phyloP scores from a whole-genome alignment of 2,329 filamentous ascomycete species.

The Coniochaeta sp. region DNA sequence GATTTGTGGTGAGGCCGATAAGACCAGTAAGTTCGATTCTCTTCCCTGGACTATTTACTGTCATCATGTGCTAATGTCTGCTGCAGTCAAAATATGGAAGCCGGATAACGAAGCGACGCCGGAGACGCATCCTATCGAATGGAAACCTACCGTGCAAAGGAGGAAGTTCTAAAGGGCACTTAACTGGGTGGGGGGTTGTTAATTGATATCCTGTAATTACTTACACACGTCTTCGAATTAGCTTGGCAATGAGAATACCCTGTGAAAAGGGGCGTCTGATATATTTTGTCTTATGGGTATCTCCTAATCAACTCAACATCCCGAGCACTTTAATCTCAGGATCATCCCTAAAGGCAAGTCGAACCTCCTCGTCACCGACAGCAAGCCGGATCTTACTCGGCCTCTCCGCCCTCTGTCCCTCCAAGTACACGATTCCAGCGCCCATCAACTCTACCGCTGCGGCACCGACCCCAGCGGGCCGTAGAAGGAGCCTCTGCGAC shows the following conservation, averaged over 20 bases:
- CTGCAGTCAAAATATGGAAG: constrained; percentile 85
- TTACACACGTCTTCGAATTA: background rate
- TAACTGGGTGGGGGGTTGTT: background rate
- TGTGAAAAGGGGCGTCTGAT: background rate
- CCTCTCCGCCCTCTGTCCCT: constrained; percentile 72
- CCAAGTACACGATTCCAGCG: constrained; percentile 79
- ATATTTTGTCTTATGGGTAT: background rate
- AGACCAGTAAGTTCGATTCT: constrained; percentile 58
- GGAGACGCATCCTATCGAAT: constrained; percentile 85
- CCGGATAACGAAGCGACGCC: constrained; percentile 85
- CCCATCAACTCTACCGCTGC: constrained; percentile 80
- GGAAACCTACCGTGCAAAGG: constrained; percentile 75
- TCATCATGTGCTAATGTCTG: constrained; percentile 15
- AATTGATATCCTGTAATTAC: background rate
- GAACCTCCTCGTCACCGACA: constrained; percentile 86
- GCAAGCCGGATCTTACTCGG: constrained; percentile 81
- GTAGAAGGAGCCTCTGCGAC: constrained; percentile 12
- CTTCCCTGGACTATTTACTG: background rate
- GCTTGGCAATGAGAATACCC: background rate
- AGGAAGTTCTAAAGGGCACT: constrained; percentile 59
- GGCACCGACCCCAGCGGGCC: constrained; percentile 28
- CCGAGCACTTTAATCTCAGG: constrained; percentile 76
- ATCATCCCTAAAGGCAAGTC: constrained; percentile 81
- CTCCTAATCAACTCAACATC: constrained; percentile 5
- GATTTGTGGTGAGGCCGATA: constrained; percentile 93